Base-by-base conservation (phyloP, 495 filamentous ascomycete species). In the Daldinia childiae region DNA sequence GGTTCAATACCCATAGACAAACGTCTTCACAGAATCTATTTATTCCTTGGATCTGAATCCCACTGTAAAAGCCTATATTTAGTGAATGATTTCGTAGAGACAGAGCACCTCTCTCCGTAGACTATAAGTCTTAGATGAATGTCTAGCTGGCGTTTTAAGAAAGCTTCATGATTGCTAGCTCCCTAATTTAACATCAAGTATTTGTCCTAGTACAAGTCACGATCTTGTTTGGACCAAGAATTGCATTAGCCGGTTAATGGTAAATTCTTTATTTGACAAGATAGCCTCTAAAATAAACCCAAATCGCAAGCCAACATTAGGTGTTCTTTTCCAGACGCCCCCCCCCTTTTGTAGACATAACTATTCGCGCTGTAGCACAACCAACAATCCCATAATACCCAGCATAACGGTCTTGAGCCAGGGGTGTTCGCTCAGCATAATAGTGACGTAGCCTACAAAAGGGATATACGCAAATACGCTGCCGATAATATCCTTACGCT, bases 381-480 rank as follows among this genome's bases (percentile, higher is more conserved):
- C 96, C 84, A 97, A 90, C 74, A 98, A 77, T 0, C 95, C 95
- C 95, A 99, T 99, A 5, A 98, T 82, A 3, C 93, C 95, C 75
- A 99, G 78, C 87, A 98, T 90, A 1, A 90, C 94, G 14, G 91
- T 94, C 87, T 99, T 99, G 72, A 98, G 75, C 96, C 95, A 98
- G 17, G 96, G 95, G 78, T 99, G 91, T 79, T 99, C 95, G 64
- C 91, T 94, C 59, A 99, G 85, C 82, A 99, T 86, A 75, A 99
- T 99, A 8, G 95, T 99, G 32, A 98, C 94, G 77, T 98, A 99
- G 45, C 95, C 95, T 4, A 99, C 94, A 76, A 94, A 93, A 0
- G 95, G 95, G 45, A 98, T 90, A 78, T 94, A 99, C n/a, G 88
- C 95, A 11, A 94, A 85, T 19, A 98, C 95, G 76, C 92, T 97